Percentiles rank a stretch among this genome's conserved stretches.
These are phyloP conservation scores for Camelina laxa DNA, from an alignment of 345 rosid genomes.

Conservation along the genomic window DNA sequence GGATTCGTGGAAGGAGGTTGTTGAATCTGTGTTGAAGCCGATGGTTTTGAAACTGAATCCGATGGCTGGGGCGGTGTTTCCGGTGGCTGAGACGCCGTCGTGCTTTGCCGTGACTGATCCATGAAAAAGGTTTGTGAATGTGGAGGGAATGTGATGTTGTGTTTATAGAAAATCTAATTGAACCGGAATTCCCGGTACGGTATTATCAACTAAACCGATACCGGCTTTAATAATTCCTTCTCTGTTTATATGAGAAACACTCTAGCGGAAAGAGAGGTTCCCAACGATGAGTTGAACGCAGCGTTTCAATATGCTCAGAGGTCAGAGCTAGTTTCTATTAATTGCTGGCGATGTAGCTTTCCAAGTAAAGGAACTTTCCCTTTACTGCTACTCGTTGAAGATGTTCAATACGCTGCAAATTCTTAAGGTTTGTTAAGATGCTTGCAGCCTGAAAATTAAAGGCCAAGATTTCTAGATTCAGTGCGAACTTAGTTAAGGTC, in stretches of 20 bases:
- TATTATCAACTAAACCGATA: slow-evolving; percentile 12
- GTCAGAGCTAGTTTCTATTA: background rate
- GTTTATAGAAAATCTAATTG: slow-evolving; percentile 28
- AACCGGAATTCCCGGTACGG: slow-evolving; percentile 21
- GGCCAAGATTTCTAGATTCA: background rate
- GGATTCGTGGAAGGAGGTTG: slow-evolving; percentile 31
- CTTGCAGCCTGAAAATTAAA: background rate
- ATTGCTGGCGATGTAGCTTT: background rate
- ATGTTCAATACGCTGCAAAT: background rate
- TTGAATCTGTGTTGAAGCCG: slow-evolving; percentile 27
- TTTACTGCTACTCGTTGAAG: background rate
- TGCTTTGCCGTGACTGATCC: slow-evolving; percentile 43
- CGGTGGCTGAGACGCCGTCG: slow-evolving; percentile 46
- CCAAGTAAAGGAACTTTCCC: background rate
- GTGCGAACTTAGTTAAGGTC: background rate
- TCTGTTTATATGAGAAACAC: background rate
- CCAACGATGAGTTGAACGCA: background rate
- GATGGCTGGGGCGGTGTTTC: slow-evolving; percentile 33
- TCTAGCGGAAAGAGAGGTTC: background rate
- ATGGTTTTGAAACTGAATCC: slow-evolving; percentile 34
- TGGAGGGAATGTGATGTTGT: slow-evolving; percentile 38
- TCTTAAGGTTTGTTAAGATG: background rate
- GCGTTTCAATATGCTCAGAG: background rate
- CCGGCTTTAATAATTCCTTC: background rate
- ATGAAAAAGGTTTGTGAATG: slow-evolving; percentile 17